Percentiles rank a stretch among this genome's conserved stretches.
Evolutionary conservation across 805 yeast genomes (phyloP).

Genomic region (Metschnikowia cubensis): DNA sequence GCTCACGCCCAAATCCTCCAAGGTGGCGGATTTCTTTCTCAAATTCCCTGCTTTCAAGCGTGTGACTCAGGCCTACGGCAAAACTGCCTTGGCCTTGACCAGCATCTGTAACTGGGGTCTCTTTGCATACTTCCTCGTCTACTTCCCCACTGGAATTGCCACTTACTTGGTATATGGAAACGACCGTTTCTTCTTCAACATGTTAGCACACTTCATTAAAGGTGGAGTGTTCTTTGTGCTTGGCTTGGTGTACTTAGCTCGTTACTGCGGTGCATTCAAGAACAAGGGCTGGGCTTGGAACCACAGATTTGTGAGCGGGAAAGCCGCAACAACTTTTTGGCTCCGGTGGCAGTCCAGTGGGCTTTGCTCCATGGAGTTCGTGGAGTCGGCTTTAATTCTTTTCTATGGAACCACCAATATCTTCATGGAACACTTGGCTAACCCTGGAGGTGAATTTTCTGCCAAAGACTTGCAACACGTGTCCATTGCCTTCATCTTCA

Average conservation of each 20-base stretch:
- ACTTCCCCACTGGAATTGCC: constrained; percentile 58
- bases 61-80: constrained; percentile 20
- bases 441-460: constrained; percentile 75
- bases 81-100: constrained; percentile 13
- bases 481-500: constrained; percentile 84
- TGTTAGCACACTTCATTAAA: constrained; percentile 92
- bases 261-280: constrained; percentile 80
- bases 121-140: constrained; percentile 54
- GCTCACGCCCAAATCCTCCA: constrained; percentile 11
- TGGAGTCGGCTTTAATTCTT: constrained; percentile 75
- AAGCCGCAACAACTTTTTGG: constrained; percentile 31
- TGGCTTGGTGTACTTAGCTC: constrained; percentile 77
- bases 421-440: constrained; percentile 77
- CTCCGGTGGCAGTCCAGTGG: constrained; percentile 39
- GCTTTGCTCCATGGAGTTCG: constrained; percentile 75
- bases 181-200: constrained; percentile 64
- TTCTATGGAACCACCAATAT: constrained; percentile 88
- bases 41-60: constrained; percentile 13
- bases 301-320: constrained; percentile 19
- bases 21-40: constrained; percentile 9
- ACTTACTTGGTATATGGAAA: constrained; percentile 68
- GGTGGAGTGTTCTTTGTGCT: constrained; percentile 82
- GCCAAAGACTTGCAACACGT: constrained; percentile 88
- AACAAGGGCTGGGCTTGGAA: constrained; percentile 93
- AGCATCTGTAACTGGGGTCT: constrained; percentile 55